Evolutionary conservation across 179 eudicot species (phyloP).

Genomic region (Amaranthus tricolor): DNA sequence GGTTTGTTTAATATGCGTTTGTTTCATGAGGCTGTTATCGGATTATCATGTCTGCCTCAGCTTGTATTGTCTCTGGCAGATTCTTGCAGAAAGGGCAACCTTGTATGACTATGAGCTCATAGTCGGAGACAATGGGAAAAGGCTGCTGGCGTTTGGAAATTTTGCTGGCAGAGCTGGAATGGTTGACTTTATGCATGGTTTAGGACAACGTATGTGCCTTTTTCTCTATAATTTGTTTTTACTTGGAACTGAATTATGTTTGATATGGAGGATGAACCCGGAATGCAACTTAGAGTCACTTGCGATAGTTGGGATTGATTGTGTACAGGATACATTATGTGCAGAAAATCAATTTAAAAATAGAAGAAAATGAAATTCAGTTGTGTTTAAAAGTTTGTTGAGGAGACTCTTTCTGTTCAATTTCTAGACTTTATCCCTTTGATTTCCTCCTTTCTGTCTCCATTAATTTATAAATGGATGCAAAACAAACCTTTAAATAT

Average conservation of each 20-base stretch:
- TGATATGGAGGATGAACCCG: not conserved
- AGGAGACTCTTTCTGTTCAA: too few species aligned
- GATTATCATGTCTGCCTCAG: not conserved
- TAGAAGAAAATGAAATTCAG: too few species aligned
- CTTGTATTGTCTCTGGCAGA: slow-evolving; percentile 36
- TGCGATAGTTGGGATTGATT: too few species aligned
- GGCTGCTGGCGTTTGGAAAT: slow-evolving; percentile 88
- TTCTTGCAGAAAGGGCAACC: slow-evolving; percentile 71
- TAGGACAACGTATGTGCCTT: slow-evolving; percentile 73
- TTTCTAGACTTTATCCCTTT: too few species aligned
- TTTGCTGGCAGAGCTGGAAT: slow-evolving; percentile 97
- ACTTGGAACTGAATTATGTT: not conserved
- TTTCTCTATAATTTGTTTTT: not conserved
- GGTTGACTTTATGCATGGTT: slow-evolving; percentile 77
- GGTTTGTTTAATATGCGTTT: slow-evolving; percentile 36
- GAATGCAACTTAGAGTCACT: too few species aligned
- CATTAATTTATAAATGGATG: too few species aligned
- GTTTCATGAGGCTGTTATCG: not conserved
- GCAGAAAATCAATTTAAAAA: too few species aligned
- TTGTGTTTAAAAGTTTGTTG: too few species aligned
- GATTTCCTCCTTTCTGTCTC: too few species aligned
- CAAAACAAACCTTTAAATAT: too few species aligned
- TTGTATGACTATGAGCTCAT: slow-evolving; percentile 96
- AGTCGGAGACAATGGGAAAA: slow-evolving; percentile 73
- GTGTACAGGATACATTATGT: too few species aligned